Evolutionary conservation across 2,329 filamentous ascomycete species (phyloP), one percentile per base, ranked within the genome.

Genomic region (Stagonosporopsis vannaccii): DNA sequence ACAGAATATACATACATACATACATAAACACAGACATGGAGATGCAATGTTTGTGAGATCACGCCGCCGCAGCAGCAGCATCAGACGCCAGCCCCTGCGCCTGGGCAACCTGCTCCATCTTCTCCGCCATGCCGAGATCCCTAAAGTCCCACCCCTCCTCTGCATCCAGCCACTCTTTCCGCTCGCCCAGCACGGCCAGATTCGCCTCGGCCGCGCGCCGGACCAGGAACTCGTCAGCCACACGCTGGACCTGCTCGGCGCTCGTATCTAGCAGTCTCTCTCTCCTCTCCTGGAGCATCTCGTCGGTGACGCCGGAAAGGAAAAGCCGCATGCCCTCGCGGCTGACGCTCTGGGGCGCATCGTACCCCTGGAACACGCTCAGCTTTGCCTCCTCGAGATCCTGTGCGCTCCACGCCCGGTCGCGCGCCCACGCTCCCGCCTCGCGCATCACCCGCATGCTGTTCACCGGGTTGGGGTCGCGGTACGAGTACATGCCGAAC

Each of bases 301-400:
- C 90, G 57, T 95, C 86, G 1, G 90, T 91, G 32, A 99, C 84
- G 12, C 92, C 92, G 26, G 87, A 90, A 70, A 97, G 80, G 77
- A 99, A 99, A 50, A 88, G 84, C 39, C 85, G 84, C 87, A 96
- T 90, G 32, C 94, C 95, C 75, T 98, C 94, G 46, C 90, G 84
- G 73, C 90, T 95, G 20, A 98, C 92, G 35, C 90, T 89, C 66
- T 89, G 84, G 0, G 95, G 95, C 11, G 94, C 94, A 76, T 99
- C 95, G 9, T 97, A 85, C 32, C 85, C 83, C 77, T 99, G 93
- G 82, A 99, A 99, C 12, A 97, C 89, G 25, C 90, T 92, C 35
- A 99, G 86, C 79, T 99, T 99, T 60, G 95, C 95, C 75, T 99
- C 95, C 71, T 98, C 94, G 2, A 99, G 82, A 72, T 99, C 93